Base-by-base conservation (phyloP, 148 eudicot species). In the Silene uniflora region DNA sequence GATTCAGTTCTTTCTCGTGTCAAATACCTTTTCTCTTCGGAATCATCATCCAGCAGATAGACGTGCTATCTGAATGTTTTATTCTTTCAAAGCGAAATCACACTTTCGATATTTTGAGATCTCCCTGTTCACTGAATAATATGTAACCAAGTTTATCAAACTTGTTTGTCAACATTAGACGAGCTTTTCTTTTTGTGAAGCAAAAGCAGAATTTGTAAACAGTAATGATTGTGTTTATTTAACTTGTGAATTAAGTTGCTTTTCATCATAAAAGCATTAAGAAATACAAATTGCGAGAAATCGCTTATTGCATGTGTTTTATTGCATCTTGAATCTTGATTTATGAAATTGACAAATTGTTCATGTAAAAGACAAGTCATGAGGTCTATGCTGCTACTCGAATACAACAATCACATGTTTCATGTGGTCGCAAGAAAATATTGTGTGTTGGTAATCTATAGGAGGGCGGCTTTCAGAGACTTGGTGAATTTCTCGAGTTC, bases 1-100 rank as follows among this genome's bases (percentile, higher is more conserved):
- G 98, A 93, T 75, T 93, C 98, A 0, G 88, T 93, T 67, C 98
- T 93, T 72, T 93, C 98, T 21, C 85, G 98, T 73, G 98, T 93
- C 74, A 93, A 91, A 77, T 84, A 91, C 79, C 98, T 93, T 69
- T 92, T 92, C 84, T 78, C 86, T 46, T 62, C 91, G 49, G 97
- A 93, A 75, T 91, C 97, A n/a, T 87, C 96, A 58, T 87, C 95
- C 24, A 77, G 80, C 80, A 76, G 83, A 77, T 81, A 76, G 77
- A 49, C 56, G 22, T 67, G 21, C 54, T 60, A 18, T 71, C 69
- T 8, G 27, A 72, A 49, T 72, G 59, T 59, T 19, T n/a, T 29
- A 47, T 81, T 52, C 69, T 61, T 67, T 56, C 14, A 16, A 27
- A 35, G 47, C 19, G 6, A 42, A 24, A 19, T 27, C 72, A 22